A percentile compares a stretch with the other conserved stretches of the same genome.
Conservation (phyloP, 148 eudicot genomes). For the Cornus controversa region DNA sequence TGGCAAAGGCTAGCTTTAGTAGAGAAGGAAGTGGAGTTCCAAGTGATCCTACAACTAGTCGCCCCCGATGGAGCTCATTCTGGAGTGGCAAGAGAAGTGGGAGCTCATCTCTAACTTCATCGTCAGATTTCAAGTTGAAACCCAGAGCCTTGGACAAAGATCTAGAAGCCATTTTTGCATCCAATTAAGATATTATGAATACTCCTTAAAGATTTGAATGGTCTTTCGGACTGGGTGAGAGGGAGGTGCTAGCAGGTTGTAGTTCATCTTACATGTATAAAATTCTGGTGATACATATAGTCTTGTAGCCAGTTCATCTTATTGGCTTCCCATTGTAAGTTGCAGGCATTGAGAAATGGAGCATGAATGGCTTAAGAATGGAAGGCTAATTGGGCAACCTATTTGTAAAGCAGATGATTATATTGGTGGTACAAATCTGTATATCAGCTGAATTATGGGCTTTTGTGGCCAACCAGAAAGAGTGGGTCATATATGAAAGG, state of each 20-base stretch:
- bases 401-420: too few relatives aligned
- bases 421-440: neutral
- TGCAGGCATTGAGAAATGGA: neutral
- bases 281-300: neutral
- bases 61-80: slow-evolving; percentile 65
- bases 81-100: slow-evolving; percentile 69
- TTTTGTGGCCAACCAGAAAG: neutral
- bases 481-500: too few relatives aligned
- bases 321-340: neutral
- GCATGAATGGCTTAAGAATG: too few relatives aligned
- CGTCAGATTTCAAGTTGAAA: slow-evolving; percentile 55
- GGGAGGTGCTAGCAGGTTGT: neutral
- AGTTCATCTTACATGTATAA: neutral
- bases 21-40: slow-evolving; percentile 37
- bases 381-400: too few relatives aligned
- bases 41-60: slow-evolving; percentile 63
- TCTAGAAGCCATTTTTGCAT: slow-evolving; percentile 90
- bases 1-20: slow-evolving; percentile 68
- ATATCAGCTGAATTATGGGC: neutral
- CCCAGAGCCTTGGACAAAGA: slow-evolving; percentile 72
- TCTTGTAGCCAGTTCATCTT: neutral
- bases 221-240: neutral
- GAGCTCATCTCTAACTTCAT: slow-evolving; percentile 57
- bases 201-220: neutral
- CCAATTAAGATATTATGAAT: slow-evolving; percentile 28